These are phyloP conservation scores for Zymoseptoria pseudotritici DNA, from an alignment of 2,329 filamentous ascomycete genomes.

Conservation along the genomic window DNA sequence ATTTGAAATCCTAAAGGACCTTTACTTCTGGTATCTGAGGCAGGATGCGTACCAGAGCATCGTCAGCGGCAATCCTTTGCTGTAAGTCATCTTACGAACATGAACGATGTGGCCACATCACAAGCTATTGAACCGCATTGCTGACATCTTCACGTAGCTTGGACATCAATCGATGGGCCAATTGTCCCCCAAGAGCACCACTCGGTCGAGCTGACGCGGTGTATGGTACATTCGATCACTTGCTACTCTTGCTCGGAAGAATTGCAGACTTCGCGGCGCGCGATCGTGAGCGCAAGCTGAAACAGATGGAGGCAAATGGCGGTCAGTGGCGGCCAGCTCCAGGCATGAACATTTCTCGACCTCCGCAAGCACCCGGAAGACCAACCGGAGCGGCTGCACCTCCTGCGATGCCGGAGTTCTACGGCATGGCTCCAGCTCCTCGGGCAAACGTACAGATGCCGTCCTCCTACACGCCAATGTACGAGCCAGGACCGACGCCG, in stretches of 20 bases:
- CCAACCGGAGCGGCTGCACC: conserved; percentile 5
- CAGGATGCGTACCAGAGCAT: conserved; percentile 91
- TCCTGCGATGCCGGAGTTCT: conserved; percentile 42
- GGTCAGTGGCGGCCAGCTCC: conserved; percentile 49
- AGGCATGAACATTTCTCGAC: conserved; percentile 39
- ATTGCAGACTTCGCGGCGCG: conserved; percentile 69
- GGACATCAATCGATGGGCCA: conserved; percentile 72
- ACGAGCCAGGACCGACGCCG: conserved; percentile 11
- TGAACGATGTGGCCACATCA: not conserved
- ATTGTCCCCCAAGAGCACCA: conserved; percentile 77
- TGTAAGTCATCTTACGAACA: conserved; percentile 54
- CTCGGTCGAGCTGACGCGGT: conserved; percentile 70
- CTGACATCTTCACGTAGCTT: conserved; percentile 48
- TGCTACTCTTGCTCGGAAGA: conserved; percentile 73
- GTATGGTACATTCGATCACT: conserved; percentile 82
- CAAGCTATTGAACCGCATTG: not conserved
- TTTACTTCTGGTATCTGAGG: conserved; percentile 95
- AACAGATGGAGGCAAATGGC: conserved; percentile 53
- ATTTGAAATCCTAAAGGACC: conserved; percentile 73
- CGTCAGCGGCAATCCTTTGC: conserved; percentile 72
- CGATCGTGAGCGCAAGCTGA: conserved; percentile 72
- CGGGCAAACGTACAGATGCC: conserved; percentile 35
- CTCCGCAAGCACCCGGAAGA: conserved; percentile 27
- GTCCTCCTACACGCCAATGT: conserved; percentile 31
- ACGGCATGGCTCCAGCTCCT: conserved; percentile 42